phyloP scores from a whole-genome alignment of 2,329 filamentous ascomycete species.

The Alternaria sp. region DNA sequence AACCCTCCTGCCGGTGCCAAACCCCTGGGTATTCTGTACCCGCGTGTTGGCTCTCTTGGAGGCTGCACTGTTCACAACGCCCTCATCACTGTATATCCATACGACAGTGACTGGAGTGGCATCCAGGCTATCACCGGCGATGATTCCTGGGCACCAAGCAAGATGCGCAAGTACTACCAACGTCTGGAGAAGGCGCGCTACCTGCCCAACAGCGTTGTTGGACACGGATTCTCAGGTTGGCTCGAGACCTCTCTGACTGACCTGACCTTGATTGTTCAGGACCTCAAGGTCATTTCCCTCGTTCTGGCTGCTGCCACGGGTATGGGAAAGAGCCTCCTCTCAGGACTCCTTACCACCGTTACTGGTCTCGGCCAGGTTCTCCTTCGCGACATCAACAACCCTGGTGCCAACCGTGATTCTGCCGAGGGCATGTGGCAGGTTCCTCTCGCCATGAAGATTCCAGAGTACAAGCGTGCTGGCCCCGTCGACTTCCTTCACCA shows the following conservation, averaged over 20 bases:
- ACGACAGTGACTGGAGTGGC: slow-evolving; percentile 65
- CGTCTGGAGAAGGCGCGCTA: slow-evolving; percentile 64
- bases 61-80: slow-evolving; percentile 69
- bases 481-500: slow-evolving; percentile 63
- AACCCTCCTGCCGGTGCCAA: slow-evolving; percentile 61
- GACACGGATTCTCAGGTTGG: slow-evolving; percentile 67
- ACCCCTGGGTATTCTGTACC: slow-evolving; percentile 63
- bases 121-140: slow-evolving; percentile 68
- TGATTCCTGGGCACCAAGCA: slow-evolving; percentile 64
- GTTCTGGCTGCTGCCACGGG: slow-evolving; percentile 60
- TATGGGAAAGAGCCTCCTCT: slow-evolving; percentile 53
- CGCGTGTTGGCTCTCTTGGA: slow-evolving; percentile 63
- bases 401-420: slow-evolving; percentile 55
- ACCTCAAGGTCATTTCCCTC: slow-evolving; percentile 62
- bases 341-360: slow-evolving; percentile 50
- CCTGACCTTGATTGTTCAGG: slow-evolving; percentile 59
- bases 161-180: slow-evolving; percentile 66
- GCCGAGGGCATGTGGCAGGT: slow-evolving; percentile 64
- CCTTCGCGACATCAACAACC: slow-evolving; percentile 61
- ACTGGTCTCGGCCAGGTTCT: slow-evolving; percentile 57
- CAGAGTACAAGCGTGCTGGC: slow-evolving; percentile 57
- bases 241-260: slow-evolving; percentile 61
- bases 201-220: slow-evolving; percentile 52
- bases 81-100: slow-evolving; percentile 64
- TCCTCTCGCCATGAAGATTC: slow-evolving; percentile 59